phyloP scores from a whole-genome alignment of 148 eudicot genomes.

The Camellia granthamiana region DNA sequence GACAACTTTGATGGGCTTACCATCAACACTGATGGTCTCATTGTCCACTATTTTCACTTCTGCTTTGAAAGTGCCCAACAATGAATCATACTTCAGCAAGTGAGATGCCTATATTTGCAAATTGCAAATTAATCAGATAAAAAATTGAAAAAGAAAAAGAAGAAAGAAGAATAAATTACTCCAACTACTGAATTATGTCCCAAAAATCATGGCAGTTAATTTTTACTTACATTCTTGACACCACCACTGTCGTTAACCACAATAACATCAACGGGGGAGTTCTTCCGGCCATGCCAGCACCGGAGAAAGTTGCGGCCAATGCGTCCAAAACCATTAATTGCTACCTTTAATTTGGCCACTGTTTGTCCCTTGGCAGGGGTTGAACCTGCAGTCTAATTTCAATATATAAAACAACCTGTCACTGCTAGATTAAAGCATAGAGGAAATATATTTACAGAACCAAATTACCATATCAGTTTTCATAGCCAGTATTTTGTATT shows the following conservation, averaged over 20 bases:
- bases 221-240: conserved; percentile 76
- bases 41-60: conserved; percentile 90
- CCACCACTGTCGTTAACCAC: conserved; percentile 99
- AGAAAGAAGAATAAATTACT: neutral
- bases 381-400: conserved; percentile 52
- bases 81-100: conserved; percentile 93
- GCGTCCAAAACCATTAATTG: conserved; percentile 97
- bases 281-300: conserved; percentile 95
- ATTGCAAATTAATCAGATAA: neutral
- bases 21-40: conserved; percentile 83
- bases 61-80: conserved; percentile 92
- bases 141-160: neutral
- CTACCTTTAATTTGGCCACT: conserved; percentile 90
- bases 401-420: conserved; percentile 5
- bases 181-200: neutral
- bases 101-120: conserved; percentile 74
- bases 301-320: conserved; percentile 99
- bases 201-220: neutral
- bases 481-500: neutral
- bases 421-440: neutral
- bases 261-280: conserved; percentile 89
- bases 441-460: neutral
- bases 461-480: neutral
- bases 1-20: conserved; percentile 91
- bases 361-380: conserved; percentile 63